These are phyloP conservation scores for Didymella pinodella DNA, from an alignment of 2,329 filamentous ascomycete genomes.

Conservation along the genomic window DNA sequence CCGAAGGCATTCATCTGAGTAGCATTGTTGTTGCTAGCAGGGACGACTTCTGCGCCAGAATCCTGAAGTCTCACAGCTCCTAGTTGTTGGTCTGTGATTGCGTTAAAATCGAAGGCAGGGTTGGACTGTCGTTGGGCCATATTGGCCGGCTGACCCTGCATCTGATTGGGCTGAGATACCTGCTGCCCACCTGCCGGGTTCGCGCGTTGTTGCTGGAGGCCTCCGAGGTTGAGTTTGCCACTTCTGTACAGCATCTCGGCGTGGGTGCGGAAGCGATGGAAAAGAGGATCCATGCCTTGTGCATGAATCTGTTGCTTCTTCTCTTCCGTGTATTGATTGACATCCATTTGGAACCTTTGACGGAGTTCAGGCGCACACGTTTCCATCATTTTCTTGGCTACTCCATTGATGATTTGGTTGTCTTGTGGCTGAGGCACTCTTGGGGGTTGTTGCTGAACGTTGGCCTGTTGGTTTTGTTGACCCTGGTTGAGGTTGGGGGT, in stretches of 20 bases:
- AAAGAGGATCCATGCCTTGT: conserved; percentile 59
- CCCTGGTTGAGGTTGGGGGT: conserved; percentile 37
- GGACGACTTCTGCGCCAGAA: conserved; percentile 69
- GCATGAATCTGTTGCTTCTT: conserved; percentile 56
- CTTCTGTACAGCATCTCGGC: conserved; percentile 49
- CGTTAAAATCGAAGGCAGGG: conserved; percentile 59
- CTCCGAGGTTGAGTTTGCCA: conserved; percentile 27
- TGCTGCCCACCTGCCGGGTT: conserved; percentile 42
- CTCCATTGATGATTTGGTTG: conserved; percentile 50
- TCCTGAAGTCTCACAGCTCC: conserved; percentile 68
- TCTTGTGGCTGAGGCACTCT: conserved; percentile 30
- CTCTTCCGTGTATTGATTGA: conserved; percentile 56
- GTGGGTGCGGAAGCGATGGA: conserved; percentile 60
- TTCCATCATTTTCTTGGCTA: conserved; percentile 58
- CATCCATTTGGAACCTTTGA: conserved; percentile 50
- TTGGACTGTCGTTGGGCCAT: conserved; percentile 41
- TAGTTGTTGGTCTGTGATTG: conserved; percentile 67
- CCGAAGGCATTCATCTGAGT: conserved; percentile 49
- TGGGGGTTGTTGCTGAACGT: conserved; percentile 41
- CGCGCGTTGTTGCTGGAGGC: conserved; percentile 10
- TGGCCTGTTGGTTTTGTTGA: conserved; percentile 43
- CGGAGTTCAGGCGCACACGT: conserved; percentile 60
- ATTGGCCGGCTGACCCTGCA: conserved; percentile 39
- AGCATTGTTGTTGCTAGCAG: conserved; percentile 65
- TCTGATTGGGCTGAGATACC: conserved; percentile 35